These are phyloP conservation scores for Pythium sp. DNA, from an alignment of 352 stramenopile species.

Conservation along the genomic window DNA sequence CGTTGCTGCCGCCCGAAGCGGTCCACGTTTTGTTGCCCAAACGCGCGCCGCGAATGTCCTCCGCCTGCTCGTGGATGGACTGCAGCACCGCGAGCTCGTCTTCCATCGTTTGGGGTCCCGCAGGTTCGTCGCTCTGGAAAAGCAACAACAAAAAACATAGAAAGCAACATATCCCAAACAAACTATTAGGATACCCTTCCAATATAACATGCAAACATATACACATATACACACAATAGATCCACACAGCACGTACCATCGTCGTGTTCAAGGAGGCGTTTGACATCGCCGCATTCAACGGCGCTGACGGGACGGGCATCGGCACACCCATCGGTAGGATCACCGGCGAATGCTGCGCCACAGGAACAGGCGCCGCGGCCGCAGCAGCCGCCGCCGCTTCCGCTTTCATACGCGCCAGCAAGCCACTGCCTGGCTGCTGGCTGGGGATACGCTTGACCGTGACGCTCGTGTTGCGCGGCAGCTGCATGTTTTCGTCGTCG, in stretches of 20 bases:
- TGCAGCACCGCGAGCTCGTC: constrained; percentile 80
- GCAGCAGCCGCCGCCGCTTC: constrained; percentile 64
- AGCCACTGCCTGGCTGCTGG: constrained; percentile 60
- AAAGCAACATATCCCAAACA: constrained; percentile 9
- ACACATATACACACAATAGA: constrained; percentile 11
- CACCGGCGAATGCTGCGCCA: constrained; percentile 33
- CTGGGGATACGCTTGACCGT: constrained; percentile 91
- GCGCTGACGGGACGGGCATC: constrained; percentile 38
- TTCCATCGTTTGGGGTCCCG: constrained; percentile 78
- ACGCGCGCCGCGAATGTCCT: constrained; percentile 72
- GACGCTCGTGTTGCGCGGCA: constrained; percentile 90
- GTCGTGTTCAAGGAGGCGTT: constrained; percentile 10
- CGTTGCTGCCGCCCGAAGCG: constrained; percentile 67
- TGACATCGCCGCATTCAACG: constrained; percentile 13
- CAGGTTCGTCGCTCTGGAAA: constrained; percentile 10
- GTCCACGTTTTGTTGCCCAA: constrained; percentile 88
- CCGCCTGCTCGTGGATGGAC: constrained; percentile 82
- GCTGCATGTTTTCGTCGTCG: constrained; percentile 87
- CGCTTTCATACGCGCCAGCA: constrained; percentile 85
- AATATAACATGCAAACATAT: constrained; percentile 12
- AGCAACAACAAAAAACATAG: not conserved
- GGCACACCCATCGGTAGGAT: constrained; percentile 26
- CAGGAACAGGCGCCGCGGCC: constrained; percentile 38
- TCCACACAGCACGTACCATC: constrained; percentile 15
- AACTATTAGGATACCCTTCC: not conserved